phyloP scores from a whole-genome alignment of 768 basidiomycete species.

The Lentinula edodes region DNA sequence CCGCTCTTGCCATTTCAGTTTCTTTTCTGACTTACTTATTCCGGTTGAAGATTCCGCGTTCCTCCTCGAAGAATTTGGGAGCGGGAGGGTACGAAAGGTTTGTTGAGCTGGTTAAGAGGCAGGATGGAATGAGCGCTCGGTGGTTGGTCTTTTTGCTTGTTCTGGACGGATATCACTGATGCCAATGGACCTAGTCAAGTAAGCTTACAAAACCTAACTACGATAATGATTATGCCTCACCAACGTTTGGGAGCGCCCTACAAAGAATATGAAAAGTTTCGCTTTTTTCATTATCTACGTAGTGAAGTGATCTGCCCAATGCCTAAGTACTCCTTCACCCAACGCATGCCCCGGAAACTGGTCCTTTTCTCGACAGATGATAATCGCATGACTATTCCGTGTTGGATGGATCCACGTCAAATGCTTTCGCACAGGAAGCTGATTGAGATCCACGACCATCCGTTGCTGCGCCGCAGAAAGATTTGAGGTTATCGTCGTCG shows the following conservation, averaged over 20 bases:
- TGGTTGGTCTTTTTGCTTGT: too few species aligned
- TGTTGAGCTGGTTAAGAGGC: constrained; percentile 74
- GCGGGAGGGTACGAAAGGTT: constrained; percentile 77
- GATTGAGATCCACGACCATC: constrained; percentile 17
- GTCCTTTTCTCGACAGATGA: constrained; percentile 18
- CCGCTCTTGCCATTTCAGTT: background rate
- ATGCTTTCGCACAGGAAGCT: constrained; percentile 18
- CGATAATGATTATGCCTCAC: too few species aligned
- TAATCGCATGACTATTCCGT: constrained; percentile 20
- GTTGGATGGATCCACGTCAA: constrained; percentile 18
- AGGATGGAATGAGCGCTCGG: constrained; percentile 48
- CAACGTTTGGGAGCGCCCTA: too few species aligned
- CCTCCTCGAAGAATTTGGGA: constrained; percentile 83
- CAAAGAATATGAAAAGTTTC: too few species aligned
- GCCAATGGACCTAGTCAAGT: too few species aligned
- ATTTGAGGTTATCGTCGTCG: background rate
- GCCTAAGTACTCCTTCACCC: constrained; percentile 19
- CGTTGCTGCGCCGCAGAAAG: constrained; percentile 14
- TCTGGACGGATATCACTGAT: too few species aligned
- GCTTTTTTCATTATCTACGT: constrained; percentile 1
- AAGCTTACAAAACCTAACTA: too few species aligned
- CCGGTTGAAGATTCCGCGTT: constrained; percentile 60
- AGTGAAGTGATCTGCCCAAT: constrained; percentile 20
- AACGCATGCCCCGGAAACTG: constrained; percentile 13
- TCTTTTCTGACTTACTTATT: background rate